Evolutionary conservation across 345 rosid species (phyloP).

Genomic region (Hirschfeldia incana): DNA sequence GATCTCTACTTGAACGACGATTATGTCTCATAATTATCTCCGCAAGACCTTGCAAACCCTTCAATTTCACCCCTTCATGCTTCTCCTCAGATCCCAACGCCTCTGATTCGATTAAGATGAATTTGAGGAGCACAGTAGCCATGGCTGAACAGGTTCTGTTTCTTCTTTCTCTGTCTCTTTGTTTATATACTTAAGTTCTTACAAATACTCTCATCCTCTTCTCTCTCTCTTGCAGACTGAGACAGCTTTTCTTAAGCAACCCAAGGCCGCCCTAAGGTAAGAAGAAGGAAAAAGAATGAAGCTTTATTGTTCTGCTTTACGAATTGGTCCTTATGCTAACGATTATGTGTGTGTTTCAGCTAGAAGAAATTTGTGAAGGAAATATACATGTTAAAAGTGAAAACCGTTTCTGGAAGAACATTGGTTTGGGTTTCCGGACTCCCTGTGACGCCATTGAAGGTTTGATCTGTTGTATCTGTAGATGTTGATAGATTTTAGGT

Average conservation of each 20-base stretch:
- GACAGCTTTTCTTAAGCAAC: slow-evolving; percentile 80
- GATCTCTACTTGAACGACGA: no score
- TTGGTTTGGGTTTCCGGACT: not conserved
- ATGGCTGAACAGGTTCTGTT: not conserved
- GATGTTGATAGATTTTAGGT: no score
- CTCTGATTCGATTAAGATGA: no score
- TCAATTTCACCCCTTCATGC: no score
- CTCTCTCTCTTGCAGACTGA: slow-evolving; percentile 51
- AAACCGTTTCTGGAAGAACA: not conserved
- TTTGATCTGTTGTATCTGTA: not conserved
- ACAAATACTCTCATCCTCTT: not conserved
- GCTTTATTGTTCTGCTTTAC: not conserved
- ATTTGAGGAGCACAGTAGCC: not conserved
- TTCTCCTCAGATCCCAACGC: no score
- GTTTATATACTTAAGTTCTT: not conserved
- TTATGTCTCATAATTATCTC: no score
- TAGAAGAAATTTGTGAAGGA: not conserved
- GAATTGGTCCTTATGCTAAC: not conserved
- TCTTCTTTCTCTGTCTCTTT: not conserved
- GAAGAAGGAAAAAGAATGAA: not conserved
- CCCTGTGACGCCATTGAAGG: not conserved
- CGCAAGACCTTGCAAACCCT: no score
- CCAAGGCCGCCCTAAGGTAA: slow-evolving; percentile 71
- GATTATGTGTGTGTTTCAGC: not conserved
- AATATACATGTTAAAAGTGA: not conserved